Percentiles rank a stretch among this genome's conserved stretches.
These are phyloP conservation scores for Aspergillus affinis DNA, from an alignment of 495 filamentous ascomycete species.

Conservation along the genomic window DNA sequence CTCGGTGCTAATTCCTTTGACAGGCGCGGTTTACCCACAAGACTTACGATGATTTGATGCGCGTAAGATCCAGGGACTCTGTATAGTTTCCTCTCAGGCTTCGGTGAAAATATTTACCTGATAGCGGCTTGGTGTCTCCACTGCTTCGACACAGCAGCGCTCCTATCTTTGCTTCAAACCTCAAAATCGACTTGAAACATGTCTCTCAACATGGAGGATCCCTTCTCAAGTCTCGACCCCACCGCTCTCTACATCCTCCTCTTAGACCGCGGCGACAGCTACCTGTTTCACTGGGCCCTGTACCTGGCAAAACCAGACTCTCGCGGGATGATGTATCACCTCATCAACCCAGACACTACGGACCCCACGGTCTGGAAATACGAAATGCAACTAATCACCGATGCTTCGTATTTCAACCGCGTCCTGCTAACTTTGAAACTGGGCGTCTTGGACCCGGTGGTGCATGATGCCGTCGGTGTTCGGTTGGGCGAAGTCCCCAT, in stretches of 20 bases:
- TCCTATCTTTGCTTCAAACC: too few species aligned
- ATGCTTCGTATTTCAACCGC: slow-evolving; percentile 2
- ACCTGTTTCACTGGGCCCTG: slow-evolving; percentile 26
- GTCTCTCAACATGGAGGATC: background rate
- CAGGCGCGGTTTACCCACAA: background rate
- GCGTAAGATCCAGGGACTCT: background rate
- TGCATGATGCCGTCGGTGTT: slow-evolving; percentile 21
- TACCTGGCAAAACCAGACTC: slow-evolving; percentile 21
- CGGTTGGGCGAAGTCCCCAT: slow-evolving; percentile 21
- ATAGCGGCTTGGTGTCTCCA: too few species aligned
- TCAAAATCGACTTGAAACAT: too few species aligned
- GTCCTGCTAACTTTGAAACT: slow-evolving; percentile 24
- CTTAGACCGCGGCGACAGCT: slow-evolving; percentile 20
- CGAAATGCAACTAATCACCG: slow-evolving; percentile 11
- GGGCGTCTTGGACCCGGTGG: slow-evolving; percentile 18
- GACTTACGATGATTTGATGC: background rate
- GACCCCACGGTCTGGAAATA: slow-evolving; percentile 18
- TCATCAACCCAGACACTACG: slow-evolving; percentile 16
- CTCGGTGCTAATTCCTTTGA: too few species aligned
- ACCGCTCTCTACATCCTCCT: slow-evolving; percentile 21
- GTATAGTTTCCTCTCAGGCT: background rate
- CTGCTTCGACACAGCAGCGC: too few species aligned
- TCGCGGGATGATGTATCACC: slow-evolving; percentile 15
- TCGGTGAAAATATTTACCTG: too few species aligned
- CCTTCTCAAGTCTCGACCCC: background rate